These are phyloP conservation scores for Monocercomonoides exilis DNA, from an alignment of 78 protist genomes.

Conservation along the genomic window DNA sequence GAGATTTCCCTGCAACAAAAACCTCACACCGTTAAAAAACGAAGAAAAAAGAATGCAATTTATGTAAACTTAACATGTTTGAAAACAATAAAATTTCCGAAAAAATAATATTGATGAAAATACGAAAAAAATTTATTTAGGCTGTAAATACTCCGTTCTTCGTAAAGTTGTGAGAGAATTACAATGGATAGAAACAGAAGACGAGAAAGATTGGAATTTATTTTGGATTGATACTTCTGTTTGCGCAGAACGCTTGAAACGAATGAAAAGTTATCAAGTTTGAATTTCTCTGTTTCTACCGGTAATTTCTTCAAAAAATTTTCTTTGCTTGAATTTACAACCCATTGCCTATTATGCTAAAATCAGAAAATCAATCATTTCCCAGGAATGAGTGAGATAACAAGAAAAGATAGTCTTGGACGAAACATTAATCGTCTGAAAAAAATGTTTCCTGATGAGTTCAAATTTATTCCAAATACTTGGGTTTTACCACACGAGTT, in stretches of 20 bases:
- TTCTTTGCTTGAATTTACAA: too few relatives aligned
- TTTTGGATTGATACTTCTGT: not conserved
- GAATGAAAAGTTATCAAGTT: not conserved
- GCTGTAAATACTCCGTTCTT: not conserved
- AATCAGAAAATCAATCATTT: constrained; percentile 40
- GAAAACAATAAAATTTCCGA: not conserved
- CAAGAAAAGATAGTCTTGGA: constrained; percentile 42
- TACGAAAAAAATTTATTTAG: not conserved
- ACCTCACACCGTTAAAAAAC: too few relatives aligned
- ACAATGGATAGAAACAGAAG: not conserved
- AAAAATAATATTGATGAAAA: not conserved
- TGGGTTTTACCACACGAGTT: constrained; percentile 36
- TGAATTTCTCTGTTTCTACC: not conserved
- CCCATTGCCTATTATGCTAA: not conserved
- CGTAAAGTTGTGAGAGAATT: not conserved
- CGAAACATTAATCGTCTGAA: constrained; percentile 33
- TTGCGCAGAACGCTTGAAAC: not conserved
- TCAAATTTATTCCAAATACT: constrained; percentile 32
- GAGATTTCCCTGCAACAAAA: too few relatives aligned
- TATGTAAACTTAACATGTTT: not conserved
- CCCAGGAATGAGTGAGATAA: constrained; percentile 40
- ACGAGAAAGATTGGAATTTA: not conserved
- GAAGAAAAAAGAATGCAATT: not conserved
- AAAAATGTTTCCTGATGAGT: constrained; percentile 14
- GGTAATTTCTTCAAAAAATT: not conserved